Conservation (phyloP, 129 eudicot species). For the Pittosporum tobira region DNA sequence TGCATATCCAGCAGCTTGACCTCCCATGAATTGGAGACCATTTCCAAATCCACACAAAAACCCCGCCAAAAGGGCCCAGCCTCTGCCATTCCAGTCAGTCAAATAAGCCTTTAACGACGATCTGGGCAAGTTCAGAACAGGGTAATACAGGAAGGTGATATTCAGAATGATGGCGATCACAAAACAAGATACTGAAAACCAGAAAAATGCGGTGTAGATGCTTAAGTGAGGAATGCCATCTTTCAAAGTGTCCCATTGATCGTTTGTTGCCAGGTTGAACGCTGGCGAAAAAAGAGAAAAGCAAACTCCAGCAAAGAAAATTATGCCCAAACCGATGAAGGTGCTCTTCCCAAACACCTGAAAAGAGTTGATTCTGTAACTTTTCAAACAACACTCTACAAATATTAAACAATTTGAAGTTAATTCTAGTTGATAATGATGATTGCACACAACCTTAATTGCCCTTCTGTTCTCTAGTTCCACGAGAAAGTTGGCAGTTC, state of each 20-base stretch:
- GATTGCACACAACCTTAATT: conserved; percentile 50
- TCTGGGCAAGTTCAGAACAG: conserved; percentile 47
- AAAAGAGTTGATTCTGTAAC: background rate
- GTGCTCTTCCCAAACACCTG: conserved; percentile 80
- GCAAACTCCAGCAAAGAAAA: conserved; percentile 69
- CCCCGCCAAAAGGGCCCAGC: conserved; percentile 85
- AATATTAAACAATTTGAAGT: background rate
- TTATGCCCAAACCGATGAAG: conserved; percentile 48
- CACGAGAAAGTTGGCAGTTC: conserved; percentile 61
- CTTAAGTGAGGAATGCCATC: conserved; percentile 66
- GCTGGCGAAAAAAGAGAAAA: conserved; percentile 79
- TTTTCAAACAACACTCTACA: background rate
- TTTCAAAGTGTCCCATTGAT: conserved; percentile 72
- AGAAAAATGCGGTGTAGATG: conserved; percentile 83
- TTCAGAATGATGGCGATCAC: conserved; percentile 58
- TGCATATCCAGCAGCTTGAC: conserved; percentile 98
- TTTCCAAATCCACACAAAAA: conserved; percentile 84
- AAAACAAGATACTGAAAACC: conserved; percentile 76
- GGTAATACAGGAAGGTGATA: conserved; percentile 56
- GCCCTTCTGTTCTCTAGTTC: conserved; percentile 71
- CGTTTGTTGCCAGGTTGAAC: conserved; percentile 85
- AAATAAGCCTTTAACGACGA: conserved; percentile 63
- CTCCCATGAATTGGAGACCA: conserved; percentile 93
- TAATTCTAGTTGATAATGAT: background rate
- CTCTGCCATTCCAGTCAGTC: conserved; percentile 76